Conservation (phyloP, 108 stramenopile species). For the Fragilaria radians region DNA sequence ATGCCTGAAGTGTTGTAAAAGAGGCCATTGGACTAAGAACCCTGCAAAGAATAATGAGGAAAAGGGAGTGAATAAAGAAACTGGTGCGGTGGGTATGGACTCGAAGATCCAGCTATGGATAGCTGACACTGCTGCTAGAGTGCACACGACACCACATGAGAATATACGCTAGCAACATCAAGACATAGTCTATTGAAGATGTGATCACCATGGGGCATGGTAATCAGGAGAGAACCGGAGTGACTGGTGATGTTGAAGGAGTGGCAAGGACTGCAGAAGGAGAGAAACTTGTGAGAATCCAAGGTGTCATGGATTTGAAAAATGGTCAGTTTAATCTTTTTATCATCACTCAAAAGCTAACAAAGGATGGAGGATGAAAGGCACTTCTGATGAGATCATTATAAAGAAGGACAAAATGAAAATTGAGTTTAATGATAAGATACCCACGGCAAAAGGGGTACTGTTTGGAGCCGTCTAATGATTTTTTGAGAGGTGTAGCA, state of each 20-base stretch:
- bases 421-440: slow-evolving; percentile 26
- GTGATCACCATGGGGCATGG: too few species aligned
- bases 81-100: too few species aligned
- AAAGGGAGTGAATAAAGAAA: too few species aligned
- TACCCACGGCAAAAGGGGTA: slow-evolving; percentile 12
- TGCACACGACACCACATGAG: background rate
- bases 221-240: too few species aligned
- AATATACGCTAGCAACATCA: background rate
- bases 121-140: slow-evolving; percentile 1
- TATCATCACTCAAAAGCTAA: background rate
- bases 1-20: too few species aligned
- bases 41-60: too few species aligned
- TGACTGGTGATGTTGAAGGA: too few species aligned
- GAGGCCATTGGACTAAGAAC: slow-evolving; percentile 2
- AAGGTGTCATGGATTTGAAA: background rate
- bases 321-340: background rate
- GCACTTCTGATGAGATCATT: slow-evolving; percentile 10
- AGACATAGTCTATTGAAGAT: too few species aligned
- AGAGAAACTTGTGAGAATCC: background rate
- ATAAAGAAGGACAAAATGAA: slow-evolving; percentile 11
- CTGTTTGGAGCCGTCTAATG: slow-evolving; percentile 15
- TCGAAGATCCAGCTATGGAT: too few species aligned
- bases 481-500: background rate
- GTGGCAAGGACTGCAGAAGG: background rate
- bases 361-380: background rate